A percentile compares a stretch with the other conserved stretches of the same genome.
Evolutionary conservation across 192 early-diverging fungal genomes (phyloP).

Genomic region (Rhizophagus prolifer): DNA sequence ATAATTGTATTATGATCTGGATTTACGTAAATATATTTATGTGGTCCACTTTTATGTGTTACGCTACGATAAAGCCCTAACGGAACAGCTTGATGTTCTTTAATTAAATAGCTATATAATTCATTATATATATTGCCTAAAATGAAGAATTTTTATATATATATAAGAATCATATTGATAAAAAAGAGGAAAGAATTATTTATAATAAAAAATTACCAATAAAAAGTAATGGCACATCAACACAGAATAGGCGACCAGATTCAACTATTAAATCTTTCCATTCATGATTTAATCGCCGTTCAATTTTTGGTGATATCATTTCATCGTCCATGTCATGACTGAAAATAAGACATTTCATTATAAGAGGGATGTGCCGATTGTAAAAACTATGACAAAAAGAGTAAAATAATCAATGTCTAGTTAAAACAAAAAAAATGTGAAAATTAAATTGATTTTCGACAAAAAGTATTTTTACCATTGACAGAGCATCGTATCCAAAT

Average conservation of each 20-base stretch:
- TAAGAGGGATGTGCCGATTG: neutral
- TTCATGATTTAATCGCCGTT: neutral
- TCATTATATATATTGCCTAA: neutral
- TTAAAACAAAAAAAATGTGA: neutral
- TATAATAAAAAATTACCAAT: neutral
- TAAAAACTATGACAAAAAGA: neutral
- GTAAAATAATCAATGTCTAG: conserved; percentile 24
- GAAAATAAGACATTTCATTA: neutral
- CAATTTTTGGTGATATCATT: neutral
- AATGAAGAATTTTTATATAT: neutral
- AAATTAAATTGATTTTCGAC: neutral
- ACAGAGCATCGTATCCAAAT: conserved; percentile 70
- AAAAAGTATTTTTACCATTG: conserved; percentile 45
- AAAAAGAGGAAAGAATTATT: neutral
- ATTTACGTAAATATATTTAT: conserved; percentile 62
- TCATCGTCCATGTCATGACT: neutral
- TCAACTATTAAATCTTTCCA: neutral
- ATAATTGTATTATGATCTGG: conserved; percentile 49
- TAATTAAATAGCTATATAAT: conserved; percentile 36
- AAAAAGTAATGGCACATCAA: neutral
- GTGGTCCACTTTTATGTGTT: conserved; percentile 48
- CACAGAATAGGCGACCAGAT: neutral
- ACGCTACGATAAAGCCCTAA: conserved; percentile 66
- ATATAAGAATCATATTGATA: neutral
- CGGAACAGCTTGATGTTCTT: conserved; percentile 48